A percentile compares a stretch with the other conserved stretches of the same genome.
Evolutionary conservation across 139 green algal species (phyloP).

Genomic region (Tetratostichococcus sp.): DNA sequence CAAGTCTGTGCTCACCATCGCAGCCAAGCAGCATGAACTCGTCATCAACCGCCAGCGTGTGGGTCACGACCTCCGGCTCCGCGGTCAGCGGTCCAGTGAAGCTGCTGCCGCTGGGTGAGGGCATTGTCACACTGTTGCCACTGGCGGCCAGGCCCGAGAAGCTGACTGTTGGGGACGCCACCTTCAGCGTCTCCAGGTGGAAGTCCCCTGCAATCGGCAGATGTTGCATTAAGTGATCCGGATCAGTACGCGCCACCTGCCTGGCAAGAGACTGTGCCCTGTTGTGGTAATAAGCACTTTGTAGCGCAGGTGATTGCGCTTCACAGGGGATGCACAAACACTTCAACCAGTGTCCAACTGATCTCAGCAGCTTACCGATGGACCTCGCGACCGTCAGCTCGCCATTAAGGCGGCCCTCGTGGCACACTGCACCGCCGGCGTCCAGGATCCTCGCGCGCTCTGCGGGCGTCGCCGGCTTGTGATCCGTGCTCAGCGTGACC

Average conservation of each 20-base stretch:
- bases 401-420: slow-evolving; percentile 26
- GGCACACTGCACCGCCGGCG: slow-evolving; percentile 33
- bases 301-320: too few species aligned
- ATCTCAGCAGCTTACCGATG: slow-evolving; percentile 16
- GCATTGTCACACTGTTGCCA: background rate
- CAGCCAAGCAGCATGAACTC: slow-evolving; percentile 39
- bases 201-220: slow-evolving; percentile 5
- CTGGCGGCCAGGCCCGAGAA: slow-evolving; percentile 1
- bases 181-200: slow-evolving; percentile 2
- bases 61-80: slow-evolving; percentile 21
- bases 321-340: too few species aligned
- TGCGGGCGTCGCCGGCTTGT: slow-evolving; percentile 22
- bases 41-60: slow-evolving; percentile 21
- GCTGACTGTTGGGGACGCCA: background rate
- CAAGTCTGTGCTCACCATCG: slow-evolving; percentile 7
- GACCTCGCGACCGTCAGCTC: slow-evolving; percentile 22
- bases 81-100: slow-evolving; percentile 1
- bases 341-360: too few species aligned
- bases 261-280: too few species aligned
- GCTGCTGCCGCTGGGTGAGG: background rate
- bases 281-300: too few species aligned
- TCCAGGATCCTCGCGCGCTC: slow-evolving; percentile 39
- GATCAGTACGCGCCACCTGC: too few species aligned
- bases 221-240: too few species aligned
- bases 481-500: slow-evolving; percentile 45